These are phyloP conservation scores for Ascoidea rubescens DNA, from an alignment of 805 yeast species.

Conservation along the genomic window DNA sequence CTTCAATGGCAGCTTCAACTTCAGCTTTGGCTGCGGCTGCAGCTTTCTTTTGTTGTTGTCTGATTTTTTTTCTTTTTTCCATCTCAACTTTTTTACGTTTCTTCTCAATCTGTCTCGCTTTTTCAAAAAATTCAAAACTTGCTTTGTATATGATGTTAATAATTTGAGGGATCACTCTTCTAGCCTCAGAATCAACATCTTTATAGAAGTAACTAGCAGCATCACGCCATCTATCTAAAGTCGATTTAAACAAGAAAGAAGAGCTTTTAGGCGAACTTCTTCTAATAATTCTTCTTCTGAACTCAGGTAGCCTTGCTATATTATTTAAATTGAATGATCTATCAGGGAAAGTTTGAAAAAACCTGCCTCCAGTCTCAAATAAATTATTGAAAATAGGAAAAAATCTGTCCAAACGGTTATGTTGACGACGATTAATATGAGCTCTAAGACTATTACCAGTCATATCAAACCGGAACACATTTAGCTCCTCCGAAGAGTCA, in stretches of 20 bases:
- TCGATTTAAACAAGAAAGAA: conserved; percentile 19
- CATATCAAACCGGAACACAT: conserved; percentile 5
- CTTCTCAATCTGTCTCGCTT: conserved; percentile 13
- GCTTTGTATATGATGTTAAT: conserved; percentile 33
- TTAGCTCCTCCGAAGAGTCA: conserved; percentile 17
- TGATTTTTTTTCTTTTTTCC: conserved; percentile 17
- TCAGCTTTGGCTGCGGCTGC: conserved; percentile 1
- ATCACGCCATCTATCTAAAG: conserved; percentile 59
- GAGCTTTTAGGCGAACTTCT: neutral
- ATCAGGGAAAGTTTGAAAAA: no score
- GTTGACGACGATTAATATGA: no score
- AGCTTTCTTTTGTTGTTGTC: conserved; percentile 13
- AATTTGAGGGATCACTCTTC: conserved; percentile 25
- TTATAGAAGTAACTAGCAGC: conserved; percentile 35
- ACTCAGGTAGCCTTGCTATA: no score
- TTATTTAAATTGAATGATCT: no score
- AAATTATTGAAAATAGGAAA: no score
- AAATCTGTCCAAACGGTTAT: no score
- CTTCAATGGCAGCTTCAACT: conserved; percentile 6
- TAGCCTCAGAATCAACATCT: conserved; percentile 14
- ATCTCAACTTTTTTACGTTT: conserved; percentile 17
- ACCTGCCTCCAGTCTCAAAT: no score
- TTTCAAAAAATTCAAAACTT: conserved; percentile 26
- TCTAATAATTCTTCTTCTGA: no score
- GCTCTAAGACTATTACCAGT: neutral